Percentiles rank a stretch among this genome's conserved stretches.
These are phyloP conservation scores for Dichomitus squalens DNA, from an alignment of 1,284 basidiomycete genomes.

Conservation along the genomic window DNA sequence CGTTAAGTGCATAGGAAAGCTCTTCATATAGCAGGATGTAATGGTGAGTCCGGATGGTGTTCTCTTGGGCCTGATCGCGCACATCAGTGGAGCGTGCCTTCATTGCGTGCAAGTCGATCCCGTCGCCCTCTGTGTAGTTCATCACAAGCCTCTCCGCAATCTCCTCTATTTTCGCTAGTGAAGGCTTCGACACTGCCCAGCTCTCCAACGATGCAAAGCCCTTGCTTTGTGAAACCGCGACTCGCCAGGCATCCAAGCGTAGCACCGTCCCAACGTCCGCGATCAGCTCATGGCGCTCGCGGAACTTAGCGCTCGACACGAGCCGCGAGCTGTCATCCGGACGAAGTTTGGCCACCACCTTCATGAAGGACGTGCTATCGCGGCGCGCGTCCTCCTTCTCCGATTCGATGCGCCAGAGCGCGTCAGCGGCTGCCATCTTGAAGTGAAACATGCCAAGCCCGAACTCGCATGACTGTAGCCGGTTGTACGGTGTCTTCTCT, in stretches of 20 bases:
- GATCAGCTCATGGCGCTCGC: constrained; percentile 39
- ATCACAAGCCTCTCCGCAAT: constrained; percentile 21
- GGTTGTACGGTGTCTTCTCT: constrained; percentile 20
- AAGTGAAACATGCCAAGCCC: constrained; percentile 41
- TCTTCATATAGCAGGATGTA: constrained; percentile 39
- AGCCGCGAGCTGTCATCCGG: constrained; percentile 36
- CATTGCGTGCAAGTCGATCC: neutral
- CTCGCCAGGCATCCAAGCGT: constrained; percentile 29
- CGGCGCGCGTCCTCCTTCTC: constrained; percentile 7
- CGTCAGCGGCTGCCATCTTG: constrained; percentile 41
- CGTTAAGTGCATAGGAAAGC: constrained; percentile 34
- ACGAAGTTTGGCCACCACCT: constrained; percentile 23
- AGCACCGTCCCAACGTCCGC: constrained; percentile 29
- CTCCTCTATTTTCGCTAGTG: constrained; percentile 16
- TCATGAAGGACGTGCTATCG: constrained; percentile 22
- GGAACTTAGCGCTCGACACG: constrained; percentile 34
- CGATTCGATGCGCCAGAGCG: constrained; percentile 36
- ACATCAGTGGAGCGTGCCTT: constrained; percentile 1
- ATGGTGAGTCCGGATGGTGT: constrained; percentile 29
- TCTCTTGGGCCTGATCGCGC: constrained; percentile 35
- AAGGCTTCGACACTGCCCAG: constrained; percentile 28
- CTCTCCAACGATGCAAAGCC: constrained; percentile 15
- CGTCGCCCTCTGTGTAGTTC: constrained; percentile 23
- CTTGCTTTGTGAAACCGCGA: constrained; percentile 2
- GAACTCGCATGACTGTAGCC: constrained; percentile 33